Percentiles rank a stretch among this genome's conserved stretches.
Evolutionary conservation across 2,329 filamentous ascomycete genomes (phyloP).

Genomic region (Exophiala sp.): DNA sequence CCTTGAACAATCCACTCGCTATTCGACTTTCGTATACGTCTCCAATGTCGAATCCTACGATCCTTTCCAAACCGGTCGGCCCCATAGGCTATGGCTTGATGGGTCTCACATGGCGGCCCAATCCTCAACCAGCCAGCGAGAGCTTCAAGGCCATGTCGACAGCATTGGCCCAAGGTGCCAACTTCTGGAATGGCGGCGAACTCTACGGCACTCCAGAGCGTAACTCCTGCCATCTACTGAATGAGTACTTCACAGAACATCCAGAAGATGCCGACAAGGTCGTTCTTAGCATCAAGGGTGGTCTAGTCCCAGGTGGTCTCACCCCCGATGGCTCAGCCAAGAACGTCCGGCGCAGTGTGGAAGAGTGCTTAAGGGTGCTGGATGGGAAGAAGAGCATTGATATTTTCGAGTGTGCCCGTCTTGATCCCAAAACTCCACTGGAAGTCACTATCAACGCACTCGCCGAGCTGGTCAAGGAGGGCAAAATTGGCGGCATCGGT

Average conservation of each 20-base stretch:
- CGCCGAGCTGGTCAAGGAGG: conserved; percentile 38
- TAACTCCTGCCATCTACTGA: conserved; percentile 56
- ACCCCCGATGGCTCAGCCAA: conserved; percentile 49
- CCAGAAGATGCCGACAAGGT: conserved; percentile 59
- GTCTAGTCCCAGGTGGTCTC: conserved; percentile 35
- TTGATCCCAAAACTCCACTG: conserved; percentile 49
- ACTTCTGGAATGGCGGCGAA: conserved; percentile 59
- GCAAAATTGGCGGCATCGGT: conserved; percentile 42
- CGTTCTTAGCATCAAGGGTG: conserved; percentile 59
- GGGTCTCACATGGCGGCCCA: conserved; percentile 36
- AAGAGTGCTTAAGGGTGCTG: conserved; percentile 50
- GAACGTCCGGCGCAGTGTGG: conserved; percentile 52
- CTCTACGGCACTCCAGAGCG: conserved; percentile 56
- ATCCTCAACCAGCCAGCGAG: conserved; percentile 31
- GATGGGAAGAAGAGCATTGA: conserved; percentile 53
- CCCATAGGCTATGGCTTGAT: conserved; percentile 47
- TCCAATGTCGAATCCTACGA: conserved; percentile 9
- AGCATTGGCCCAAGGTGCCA: conserved; percentile 44
- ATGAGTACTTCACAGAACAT: conserved; percentile 57
- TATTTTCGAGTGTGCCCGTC: conserved; percentile 54
- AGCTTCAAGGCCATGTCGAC: conserved; percentile 52
- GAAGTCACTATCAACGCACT: conserved; percentile 42
- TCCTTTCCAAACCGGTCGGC: conserved; percentile 45
- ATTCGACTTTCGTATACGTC: background rate
- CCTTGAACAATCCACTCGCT: too few species aligned